Evolutionary conservation across 768 basidiomycete genomes (phyloP), one percentile per base, ranked within the genome.

Genomic region (Russula compacta): DNA sequence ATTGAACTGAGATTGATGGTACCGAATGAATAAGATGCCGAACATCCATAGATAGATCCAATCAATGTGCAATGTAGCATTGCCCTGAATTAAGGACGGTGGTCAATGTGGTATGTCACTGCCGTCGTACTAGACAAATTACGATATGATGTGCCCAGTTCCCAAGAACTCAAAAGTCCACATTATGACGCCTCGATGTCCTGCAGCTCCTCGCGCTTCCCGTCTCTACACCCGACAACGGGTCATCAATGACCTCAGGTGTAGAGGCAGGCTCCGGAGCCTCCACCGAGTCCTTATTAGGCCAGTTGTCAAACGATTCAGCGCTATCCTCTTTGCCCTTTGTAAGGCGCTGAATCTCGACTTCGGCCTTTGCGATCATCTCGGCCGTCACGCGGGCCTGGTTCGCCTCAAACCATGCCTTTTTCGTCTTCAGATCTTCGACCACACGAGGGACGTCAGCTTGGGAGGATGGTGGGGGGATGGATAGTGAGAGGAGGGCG

Each of bases 401-500:
- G 75, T 98, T 98, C 36, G 90, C 95, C 71, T 88, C 85, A 69
- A 84, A 97, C 93, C 94, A 98, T 24, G 85, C 79, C 77, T 94
- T 94, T 81, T 98, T 99, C 53, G 83, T 90, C 73, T 88, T 88
- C 60, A 99, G 79, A 71, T 97, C 91, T 69, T 91, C 89, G 59
- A 98, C 78, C 50, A 92, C 83, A 56, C 92, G 88, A 56, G 85
- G 81, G 38, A 94, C 80, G 65, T 99, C 95, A 6, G 79, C 76
- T 44, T 79, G 72, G 11, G 86, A 86, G 17, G 83, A 78, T 0
- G 97, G 97, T 29, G 94, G 90, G 29, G 93, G 86, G 68, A 99
- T 98, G 38, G 92, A 92, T 44, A 98, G 79, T 15, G 82, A 77
- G 59, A 95, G 80, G 39, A 99, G 83, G 1, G 95, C 97, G 50